Base-by-base conservation (phyloP, 495 filamentous ascomycete species). In the Hypoxylon cercidicola region DNA sequence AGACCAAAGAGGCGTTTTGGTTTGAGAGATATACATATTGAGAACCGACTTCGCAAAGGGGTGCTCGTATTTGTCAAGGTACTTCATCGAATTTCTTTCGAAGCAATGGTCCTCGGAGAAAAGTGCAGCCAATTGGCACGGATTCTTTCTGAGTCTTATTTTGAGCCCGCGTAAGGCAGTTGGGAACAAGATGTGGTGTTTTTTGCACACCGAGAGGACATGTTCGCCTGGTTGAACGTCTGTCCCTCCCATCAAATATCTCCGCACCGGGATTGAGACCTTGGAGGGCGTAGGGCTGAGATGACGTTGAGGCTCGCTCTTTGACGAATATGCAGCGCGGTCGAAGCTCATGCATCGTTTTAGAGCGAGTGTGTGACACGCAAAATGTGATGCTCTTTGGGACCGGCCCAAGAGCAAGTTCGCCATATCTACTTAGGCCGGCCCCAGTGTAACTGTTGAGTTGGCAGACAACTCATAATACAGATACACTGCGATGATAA, bases 1-100 rank as follows among this genome's bases (percentile, higher is more conserved):
- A 75, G 79, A 81, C 87, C 86, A 90, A 6, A 89, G 66, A 52
- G 77, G 69, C 60, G 70, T 48, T n/a, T 72, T 47, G 44, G 56
- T 70, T 49, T 62, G 70, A 23, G 55, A 60, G 41, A 76, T 51
- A 58, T 77, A 76, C 16, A 65, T 44, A 2, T 66, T 18, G 4
- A 79, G 41, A 4, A 72, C 34, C 34, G 63, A 66, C n/a, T 69
- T 71, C 6, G 71, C 63, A 40, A 78, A 70, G 4, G 75, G 72
- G 35, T 78, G 77, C 52, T 72, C 75, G 16, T 44, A 23, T 23
- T 45, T 51, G 35, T 66, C 68, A 40, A 81, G 61, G 48, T 75
- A 77, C 32, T 61, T 69, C 55, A 70, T 50, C 45, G 75, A 72
- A 19, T 35, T 30, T 2, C 19, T 2, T 0, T 48, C 51, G 57